Percentiles rank a stretch among this genome's conserved stretches.
phyloP scores from a whole-genome alignment of 257 asterid genomes.

The Solanum paucissectum region DNA sequence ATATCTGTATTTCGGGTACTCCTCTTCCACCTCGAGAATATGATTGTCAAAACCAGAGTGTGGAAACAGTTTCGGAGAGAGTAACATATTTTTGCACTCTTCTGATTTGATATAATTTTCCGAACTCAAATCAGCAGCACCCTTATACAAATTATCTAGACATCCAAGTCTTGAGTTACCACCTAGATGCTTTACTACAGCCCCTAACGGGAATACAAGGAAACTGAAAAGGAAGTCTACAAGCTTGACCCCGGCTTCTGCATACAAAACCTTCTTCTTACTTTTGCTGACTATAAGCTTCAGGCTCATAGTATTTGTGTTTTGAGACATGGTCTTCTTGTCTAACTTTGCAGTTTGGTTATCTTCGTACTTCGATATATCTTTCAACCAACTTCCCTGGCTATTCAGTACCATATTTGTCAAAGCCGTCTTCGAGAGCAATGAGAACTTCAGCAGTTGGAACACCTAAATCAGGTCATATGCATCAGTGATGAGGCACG shows the following conservation, averaged over 20 bases:
- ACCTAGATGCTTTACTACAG: background rate
- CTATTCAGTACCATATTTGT: background rate
- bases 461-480: background rate
- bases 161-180: background rate
- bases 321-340: background rate
- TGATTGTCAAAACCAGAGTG: background rate
- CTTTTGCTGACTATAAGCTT: conserved; percentile 3
- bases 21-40: background rate
- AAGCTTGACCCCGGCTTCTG: conserved; percentile 1
- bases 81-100: background rate
- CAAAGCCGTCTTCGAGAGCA: background rate
- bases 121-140: background rate
- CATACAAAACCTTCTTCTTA: background rate
- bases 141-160: conserved; percentile 3
- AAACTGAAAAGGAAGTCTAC: conserved; percentile 7
- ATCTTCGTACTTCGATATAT: background rate
- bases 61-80: background rate
- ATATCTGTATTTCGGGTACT: background rate
- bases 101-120: background rate
- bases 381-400: background rate
- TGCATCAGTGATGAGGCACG: background rate
- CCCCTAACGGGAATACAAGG: background rate
- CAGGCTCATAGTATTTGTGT: conserved; percentile 1
- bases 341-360: background rate
- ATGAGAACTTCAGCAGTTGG: background rate